Evolutionary conservation across 306 rosid genomes (phyloP).

Genomic region (Cucumis hystrix): DNA sequence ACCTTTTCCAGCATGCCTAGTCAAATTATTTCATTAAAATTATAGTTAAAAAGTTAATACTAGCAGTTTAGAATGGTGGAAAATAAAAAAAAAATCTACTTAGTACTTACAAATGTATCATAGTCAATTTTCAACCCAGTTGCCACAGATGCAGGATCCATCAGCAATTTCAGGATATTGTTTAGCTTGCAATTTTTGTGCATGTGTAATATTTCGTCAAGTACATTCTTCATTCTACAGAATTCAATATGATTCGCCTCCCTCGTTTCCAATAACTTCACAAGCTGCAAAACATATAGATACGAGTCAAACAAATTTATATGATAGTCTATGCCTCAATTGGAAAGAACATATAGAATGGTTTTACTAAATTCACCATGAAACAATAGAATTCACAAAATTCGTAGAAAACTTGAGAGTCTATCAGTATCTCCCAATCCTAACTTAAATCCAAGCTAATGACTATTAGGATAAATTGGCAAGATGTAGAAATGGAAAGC

Average conservation of each 20-base stretch:
- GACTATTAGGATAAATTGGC: background rate
- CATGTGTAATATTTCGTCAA: conserved; percentile 79
- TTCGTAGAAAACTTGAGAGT: background rate
- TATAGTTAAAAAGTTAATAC: background rate
- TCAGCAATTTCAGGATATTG: conserved; percentile 59
- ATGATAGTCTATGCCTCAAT: background rate
- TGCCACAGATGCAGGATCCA: conserved; percentile 80
- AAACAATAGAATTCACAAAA: background rate
- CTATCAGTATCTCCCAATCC: background rate
- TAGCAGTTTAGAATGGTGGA: background rate
- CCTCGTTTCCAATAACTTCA: conserved; percentile 82
- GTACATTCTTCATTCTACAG: conserved; percentile 80
- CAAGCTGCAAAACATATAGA: conserved; percentile 53
- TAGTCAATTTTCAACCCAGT: conserved; percentile 81
- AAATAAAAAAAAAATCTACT: conserved; percentile 17
- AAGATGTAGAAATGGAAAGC: background rate
- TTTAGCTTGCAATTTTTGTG: conserved; percentile 41
- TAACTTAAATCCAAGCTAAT: background rate
- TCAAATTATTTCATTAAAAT: background rate
- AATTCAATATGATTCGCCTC: conserved; percentile 93
- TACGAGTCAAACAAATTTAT: background rate
- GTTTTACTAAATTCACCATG: background rate
- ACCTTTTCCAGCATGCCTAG: background rate
- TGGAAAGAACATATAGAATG: background rate
- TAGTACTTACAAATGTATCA: conserved; percentile 63